These are phyloP conservation scores for Trichoderma guizhouense DNA, from an alignment of 2,329 filamentous ascomycete genomes.

Conservation along the genomic window DNA sequence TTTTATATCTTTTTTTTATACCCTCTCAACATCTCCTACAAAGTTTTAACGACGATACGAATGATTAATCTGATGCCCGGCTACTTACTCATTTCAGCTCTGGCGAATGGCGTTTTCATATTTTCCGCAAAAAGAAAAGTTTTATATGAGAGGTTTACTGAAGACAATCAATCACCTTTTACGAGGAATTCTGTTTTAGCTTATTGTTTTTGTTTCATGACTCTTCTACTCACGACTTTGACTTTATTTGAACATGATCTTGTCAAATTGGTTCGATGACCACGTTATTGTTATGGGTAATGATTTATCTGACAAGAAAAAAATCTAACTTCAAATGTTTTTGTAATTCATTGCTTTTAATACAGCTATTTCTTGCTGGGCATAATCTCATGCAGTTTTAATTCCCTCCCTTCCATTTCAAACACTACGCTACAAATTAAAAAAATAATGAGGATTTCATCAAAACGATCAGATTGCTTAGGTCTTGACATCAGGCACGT, in stretches of 20 bases:
- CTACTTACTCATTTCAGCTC: background rate
- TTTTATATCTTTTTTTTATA: background rate
- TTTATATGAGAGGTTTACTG: background rate
- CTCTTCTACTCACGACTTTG: no score
- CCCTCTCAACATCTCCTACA: background rate
- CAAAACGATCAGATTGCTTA: slow-evolving; percentile 40
- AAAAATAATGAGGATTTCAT: background rate
- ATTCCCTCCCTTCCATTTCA: background rate
- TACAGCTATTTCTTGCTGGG: slow-evolving; percentile 4
- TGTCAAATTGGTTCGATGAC: background rate
- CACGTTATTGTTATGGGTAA: background rate
- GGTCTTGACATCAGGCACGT: slow-evolving; percentile 95
- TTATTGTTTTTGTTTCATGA: background rate
- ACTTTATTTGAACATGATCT: background rate
- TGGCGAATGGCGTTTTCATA: background rate
- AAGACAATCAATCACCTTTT: background rate
- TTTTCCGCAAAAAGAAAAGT: background rate
- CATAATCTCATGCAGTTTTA: slow-evolving; percentile 5
- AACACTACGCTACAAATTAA: background rate
- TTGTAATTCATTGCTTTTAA: slow-evolving; percentile 1
- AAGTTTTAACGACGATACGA: background rate
- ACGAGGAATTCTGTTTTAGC: background rate
- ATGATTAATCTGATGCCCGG: background rate
- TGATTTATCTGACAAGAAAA: background rate
- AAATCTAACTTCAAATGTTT: background rate